Percentiles rank a stretch among this genome's conserved stretches.
Evolutionary conservation across 257 asterid species (phyloP).

Genomic region (Solanum arcanum): DNA sequence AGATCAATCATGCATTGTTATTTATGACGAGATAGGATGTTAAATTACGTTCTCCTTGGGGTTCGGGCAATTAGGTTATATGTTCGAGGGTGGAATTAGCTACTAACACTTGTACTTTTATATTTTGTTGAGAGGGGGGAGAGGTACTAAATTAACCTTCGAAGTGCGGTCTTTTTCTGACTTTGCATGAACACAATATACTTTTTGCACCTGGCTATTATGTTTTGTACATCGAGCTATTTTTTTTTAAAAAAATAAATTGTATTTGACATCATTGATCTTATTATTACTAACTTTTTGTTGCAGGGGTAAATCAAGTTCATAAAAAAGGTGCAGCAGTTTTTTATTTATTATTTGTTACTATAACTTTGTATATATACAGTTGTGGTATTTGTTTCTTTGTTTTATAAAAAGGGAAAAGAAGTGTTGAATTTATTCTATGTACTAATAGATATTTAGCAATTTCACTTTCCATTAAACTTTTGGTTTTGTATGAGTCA

Average conservation of each 20-base stretch:
- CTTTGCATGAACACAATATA: neutral
- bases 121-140: neutral
- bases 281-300: neutral
- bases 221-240: neutral
- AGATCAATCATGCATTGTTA: neutral
- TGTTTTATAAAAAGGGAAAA: neutral
- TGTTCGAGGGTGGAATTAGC: neutral
- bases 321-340: neutral
- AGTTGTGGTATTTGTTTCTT: neutral
- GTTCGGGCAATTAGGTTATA: neutral
- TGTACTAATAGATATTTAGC: neutral
- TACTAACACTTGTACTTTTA: neutral
- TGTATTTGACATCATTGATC: neutral
- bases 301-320: neutral
- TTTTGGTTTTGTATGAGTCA: neutral
- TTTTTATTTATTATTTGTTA: neutral
- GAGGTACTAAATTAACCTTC: neutral
- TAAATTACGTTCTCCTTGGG: neutral
- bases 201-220: fast-evolving
- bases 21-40: neutral
- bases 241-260: neutral
- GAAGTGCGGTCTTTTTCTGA: neutral
- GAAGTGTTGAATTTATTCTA: neutral
- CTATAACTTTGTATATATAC: neutral
- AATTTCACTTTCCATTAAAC: neutral